Evolutionary conservation across 2,329 filamentous ascomycete species (phyloP), one percentile per base, ranked within the genome.

Genomic region (Cladorrhinum sp.): DNA sequence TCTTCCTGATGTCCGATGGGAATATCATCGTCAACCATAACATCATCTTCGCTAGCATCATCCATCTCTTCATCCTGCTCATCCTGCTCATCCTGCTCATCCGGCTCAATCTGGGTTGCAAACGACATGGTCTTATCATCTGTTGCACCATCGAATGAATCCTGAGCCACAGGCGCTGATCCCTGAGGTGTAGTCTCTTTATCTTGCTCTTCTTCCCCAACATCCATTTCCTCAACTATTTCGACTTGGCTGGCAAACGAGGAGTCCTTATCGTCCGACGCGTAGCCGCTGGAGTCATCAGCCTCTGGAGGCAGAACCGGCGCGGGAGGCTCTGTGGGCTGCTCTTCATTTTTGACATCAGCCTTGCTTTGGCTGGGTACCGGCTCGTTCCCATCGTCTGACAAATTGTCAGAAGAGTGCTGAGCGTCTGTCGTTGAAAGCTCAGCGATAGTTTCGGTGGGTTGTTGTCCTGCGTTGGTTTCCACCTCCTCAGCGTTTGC

Each of bases 231-330:
- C 13, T 55, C 53, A 48, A 23, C 22, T 51, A 57, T 61, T 49
- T 63, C 61, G 1, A 62, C 52, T 48, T 64, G 61, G 24, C 55
- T 66, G 10, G 59, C 29, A 27, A 64, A 50, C 8, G 64, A 62
- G 9, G 27, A 32, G 24, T 53, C 29, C 29, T 62, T 52, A 5
- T 55, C 62, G 53, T 65, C 62, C 10, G 60, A 25, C 53, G 60
- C 20, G 29, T 29, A 45, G 10, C 41, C 41, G 41, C 41, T 45
- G 8, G n/a, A 41, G 10, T 23, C 41, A 13, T 57, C 60, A 2
- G 50, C 57, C 18, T 41, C 58, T n/a, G 48, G 48, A 10, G 38
- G 12, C 4, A 32, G 25, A 25, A 55, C 23, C 13, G 27, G 25
- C 8, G 22, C 18, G 4, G 9, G 22, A 36, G 24, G 54, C 3